A percentile compares a stretch with the other conserved stretches of the same genome.
phyloP scores from a whole-genome alignment of 164 flowering plant species.

The Nymphaea thermarum region DNA sequence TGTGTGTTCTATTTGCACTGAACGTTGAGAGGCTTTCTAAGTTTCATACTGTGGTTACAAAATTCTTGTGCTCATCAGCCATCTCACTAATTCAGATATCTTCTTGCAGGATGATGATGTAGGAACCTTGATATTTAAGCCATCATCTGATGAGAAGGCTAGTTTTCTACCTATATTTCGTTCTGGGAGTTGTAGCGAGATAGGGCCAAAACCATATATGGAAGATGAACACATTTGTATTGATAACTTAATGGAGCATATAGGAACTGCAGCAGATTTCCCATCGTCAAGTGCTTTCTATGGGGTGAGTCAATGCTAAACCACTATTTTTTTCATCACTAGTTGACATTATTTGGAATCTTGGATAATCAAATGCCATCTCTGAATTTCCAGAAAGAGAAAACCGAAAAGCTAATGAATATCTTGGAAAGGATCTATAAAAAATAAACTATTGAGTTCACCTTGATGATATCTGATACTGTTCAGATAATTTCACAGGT shows the following conservation, averaged over 20 bases:
- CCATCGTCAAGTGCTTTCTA: slow-evolving; percentile 86
- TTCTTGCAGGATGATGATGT: slow-evolving; percentile 35
- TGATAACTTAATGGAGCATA: slow-evolving; percentile 57
- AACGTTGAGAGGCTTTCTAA: too few relatives aligned
- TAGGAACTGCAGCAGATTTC: slow-evolving; percentile 29
- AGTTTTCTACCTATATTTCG: slow-evolving; percentile 52
- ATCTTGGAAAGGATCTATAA: too few relatives aligned
- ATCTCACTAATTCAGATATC: neutral
- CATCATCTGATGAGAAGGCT: slow-evolving; percentile 35
- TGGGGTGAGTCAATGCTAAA: slow-evolving; percentile 49
- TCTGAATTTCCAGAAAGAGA: neutral
- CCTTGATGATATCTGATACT: neutral
- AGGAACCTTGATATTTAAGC: slow-evolving; percentile 15
- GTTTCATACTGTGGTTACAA: too few relatives aligned
- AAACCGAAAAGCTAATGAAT: too few relatives aligned
- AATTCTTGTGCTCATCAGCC: too few relatives aligned
- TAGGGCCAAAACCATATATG: slow-evolving; percentile 77
- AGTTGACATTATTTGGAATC: neutral
- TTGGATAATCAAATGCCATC: neutral
- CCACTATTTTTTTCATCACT: neutral
- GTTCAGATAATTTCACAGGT: neutral
- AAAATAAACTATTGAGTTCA: too few relatives aligned
- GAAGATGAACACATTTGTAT: slow-evolving; percentile 85
- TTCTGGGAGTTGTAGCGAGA: slow-evolving; percentile 89
- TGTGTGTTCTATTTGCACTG: neutral